Evolutionary conservation across 345 rosid genomes (phyloP), one percentile per base, ranked within the genome.

Genomic region (Hibiscus trionum): DNA sequence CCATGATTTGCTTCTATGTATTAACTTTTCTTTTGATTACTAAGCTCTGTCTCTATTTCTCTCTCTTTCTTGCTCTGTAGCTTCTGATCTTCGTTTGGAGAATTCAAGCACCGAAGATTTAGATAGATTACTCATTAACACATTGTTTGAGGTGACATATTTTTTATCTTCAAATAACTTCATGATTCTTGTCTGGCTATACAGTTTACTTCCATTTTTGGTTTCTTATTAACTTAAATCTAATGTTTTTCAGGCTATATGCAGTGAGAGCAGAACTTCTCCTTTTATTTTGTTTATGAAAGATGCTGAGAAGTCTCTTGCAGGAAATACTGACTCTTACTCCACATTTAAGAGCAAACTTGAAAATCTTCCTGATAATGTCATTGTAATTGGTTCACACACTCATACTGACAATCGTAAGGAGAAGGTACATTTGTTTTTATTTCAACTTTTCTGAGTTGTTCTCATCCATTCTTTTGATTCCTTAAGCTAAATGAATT

Each of bases 281-380:
- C 91, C 98, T 79, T 87, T 93, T 81, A 87, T 93, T 85, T 84
- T 93, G 84, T 93, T 89, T 58, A 66, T 90, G 93, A 93, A 90
- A 88, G 97, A 93, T 77, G 88, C 87, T 66, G 97, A 93, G 88
- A 90, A 93, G 85, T 88, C 90, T 77, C 77, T 87, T 82, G 91
- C 80, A 24, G 93, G 93, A 72, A 88, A 88, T 77, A 81, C 85
- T 4, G 91, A 91, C 70, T 78, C 86, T 60, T 87, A 82, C 73
- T 63, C 89, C 27, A 70, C 90, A 37, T 90, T 91, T 69, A 86
- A 91, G 79, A 87, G 84, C 77, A 82, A 71, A 73, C 84, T 93
- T 73, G 93, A 83, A 78, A 78, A 77, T 67, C 96, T 93, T 77
- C 94, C 97, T 52, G 88, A 88, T 72, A 93, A 87, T 78, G 84